Evolutionary conservation across 2,329 filamentous ascomycete genomes (phyloP).

Genomic region (Colletotrichum godetiae): DNA sequence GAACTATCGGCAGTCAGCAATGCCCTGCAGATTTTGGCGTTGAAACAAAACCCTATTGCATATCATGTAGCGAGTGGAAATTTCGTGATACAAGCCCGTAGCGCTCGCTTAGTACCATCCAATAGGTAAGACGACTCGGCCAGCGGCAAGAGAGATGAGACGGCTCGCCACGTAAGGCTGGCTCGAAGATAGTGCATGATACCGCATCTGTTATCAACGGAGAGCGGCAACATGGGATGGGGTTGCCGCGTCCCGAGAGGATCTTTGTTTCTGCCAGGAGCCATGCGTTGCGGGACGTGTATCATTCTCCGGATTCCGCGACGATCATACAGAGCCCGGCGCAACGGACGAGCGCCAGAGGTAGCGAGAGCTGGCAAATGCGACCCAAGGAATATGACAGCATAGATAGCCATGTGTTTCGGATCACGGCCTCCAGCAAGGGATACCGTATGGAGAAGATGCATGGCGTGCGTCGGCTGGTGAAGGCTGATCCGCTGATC

Average conservation of each 20-base stretch:
- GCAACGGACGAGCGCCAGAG: background rate
- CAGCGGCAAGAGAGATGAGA: conserved; percentile 27
- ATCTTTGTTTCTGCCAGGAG: conserved; percentile 15
- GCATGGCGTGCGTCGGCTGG: background rate
- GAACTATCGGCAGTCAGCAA: background rate
- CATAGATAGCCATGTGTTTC: conserved; percentile 4
- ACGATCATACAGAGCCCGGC: conserved; percentile 28
- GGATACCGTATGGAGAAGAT: background rate
- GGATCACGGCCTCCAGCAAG: background rate
- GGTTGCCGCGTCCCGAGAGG: conserved; percentile 5
- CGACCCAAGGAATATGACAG: background rate
- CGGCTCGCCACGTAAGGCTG: conserved; percentile 18
- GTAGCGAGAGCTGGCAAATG: conserved; percentile 8
- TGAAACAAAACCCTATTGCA: conserved; percentile 11
- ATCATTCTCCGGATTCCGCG: conserved; percentile 31
- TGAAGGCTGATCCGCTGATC: conserved; percentile 2
- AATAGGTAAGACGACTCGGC: conserved; percentile 8
- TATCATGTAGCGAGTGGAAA: background rate
- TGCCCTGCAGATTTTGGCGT: background rate
- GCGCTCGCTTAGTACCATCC: conserved; percentile 15
- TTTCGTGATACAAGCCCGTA: conserved; percentile 17
- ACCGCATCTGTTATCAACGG: background rate
- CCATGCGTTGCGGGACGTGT: conserved; percentile 27
- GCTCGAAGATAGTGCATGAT: conserved; percentile 2
- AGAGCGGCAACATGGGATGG: background rate